Evolutionary conservation across 768 basidiomycete species (phyloP).

Genomic region (Brasilioporus rufonigricans): DNA sequence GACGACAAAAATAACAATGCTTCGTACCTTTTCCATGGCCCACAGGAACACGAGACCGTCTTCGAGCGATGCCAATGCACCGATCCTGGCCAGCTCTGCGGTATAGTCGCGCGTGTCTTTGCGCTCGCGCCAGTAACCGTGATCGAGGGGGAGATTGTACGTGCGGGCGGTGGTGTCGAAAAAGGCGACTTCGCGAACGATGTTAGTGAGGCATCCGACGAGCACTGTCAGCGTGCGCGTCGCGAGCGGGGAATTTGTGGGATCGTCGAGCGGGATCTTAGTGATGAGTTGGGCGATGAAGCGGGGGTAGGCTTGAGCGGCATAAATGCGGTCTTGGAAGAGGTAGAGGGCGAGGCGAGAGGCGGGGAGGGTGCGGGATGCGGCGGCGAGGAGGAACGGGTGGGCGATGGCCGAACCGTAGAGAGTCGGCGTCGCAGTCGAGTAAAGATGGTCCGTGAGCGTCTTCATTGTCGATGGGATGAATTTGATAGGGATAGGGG

Average conservation of each 20-base stretch:
- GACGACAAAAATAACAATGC: too few relatives aligned
- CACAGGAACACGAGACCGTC: conserved; percentile 73
- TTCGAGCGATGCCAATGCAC: conserved; percentile 43
- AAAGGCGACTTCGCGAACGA: conserved; percentile 57
- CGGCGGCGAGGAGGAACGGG: conserved; percentile 59
- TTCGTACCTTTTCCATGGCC: conserved; percentile 72
- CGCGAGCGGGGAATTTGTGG: conserved; percentile 4
- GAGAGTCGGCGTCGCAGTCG: conserved; percentile 33
- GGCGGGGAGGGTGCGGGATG: conserved; percentile 46
- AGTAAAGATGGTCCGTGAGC: conserved; percentile 35
- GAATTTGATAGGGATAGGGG: not conserved
- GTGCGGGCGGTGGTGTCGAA: conserved; percentile 51
- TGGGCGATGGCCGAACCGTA: conserved; percentile 53
- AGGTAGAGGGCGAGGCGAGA: conserved; percentile 59
- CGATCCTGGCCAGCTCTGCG: conserved; percentile 63
- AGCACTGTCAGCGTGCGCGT: conserved; percentile 46
- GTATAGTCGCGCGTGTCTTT: conserved; percentile 68
- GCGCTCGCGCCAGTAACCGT: conserved; percentile 43
- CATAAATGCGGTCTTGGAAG: conserved; percentile 72
- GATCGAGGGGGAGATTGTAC: conserved; percentile 43
- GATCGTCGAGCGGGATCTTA: conserved; percentile 45
- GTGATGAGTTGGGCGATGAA: conserved; percentile 67
- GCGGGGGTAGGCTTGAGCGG: conserved; percentile 69
- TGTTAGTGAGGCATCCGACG: conserved; percentile 52
- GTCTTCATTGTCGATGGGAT: not conserved